Base-by-base conservation (phyloP, 805 yeast species). In the Suhomyces sp. region DNA sequence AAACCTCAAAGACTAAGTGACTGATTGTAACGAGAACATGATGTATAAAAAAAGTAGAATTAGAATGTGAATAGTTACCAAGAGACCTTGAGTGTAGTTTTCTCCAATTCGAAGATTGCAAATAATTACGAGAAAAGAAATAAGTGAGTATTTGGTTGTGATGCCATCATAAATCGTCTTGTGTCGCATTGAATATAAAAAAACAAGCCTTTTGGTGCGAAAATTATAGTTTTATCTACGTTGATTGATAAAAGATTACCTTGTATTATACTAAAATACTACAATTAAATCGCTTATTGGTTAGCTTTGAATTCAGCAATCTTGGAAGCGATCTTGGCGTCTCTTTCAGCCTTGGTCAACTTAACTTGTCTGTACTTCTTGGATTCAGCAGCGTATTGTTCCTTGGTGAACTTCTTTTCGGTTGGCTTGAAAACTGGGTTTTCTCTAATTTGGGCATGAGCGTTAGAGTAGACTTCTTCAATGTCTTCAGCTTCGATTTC, bases 401-500 rank as follows among this genome's bases (percentile, higher is more conserved):
- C 97, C 86, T 90, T 93, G 84, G 96, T 81, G 93, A 84, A 87
- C 83, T 89, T 89, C 86, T 84, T 85, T 78, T 84, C 87, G 69
- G 96, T 80, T 73, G 91, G 88, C 82, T 86, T 87, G 87, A 84
- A 84, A 62, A 85, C 57, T 77, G 99, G 99, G 83, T 93, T 96
- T 63, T 74, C 98, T 83, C 98, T 92, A 84, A 94, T 94, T 67
- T 85, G 83, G 73, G 83, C 96, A 79, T 91, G 97, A 71, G 99
- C 99, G 69, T 84, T 87, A 62, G 83, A 67, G 92, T 93, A 94
- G 77, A 94, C 75, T 73, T 94, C 99, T 85, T 94, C 99, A 66
- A 94, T 73, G 64, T 87, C 89, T 71, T 94, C 99, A 67, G 98
- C 94, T 77, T 94, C 98, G 69, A 94, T 83, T 77, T 90, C 98